Base-by-base conservation (phyloP, 345 rosid genomes). In the Leavenworthia alabamica region DNA sequence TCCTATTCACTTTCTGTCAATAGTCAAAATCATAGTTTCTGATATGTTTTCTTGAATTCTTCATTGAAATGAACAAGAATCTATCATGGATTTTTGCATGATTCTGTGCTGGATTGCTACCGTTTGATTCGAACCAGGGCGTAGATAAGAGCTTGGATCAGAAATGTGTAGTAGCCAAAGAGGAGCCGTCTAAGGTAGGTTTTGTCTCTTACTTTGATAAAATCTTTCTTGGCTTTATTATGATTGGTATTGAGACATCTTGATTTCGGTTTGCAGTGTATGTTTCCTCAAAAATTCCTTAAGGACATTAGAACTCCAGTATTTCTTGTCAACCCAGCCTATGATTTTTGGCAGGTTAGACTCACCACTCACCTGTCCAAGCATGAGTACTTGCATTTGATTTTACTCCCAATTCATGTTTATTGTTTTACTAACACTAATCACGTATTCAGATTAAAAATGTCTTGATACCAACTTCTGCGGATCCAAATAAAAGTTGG, bases 291-390 rank as follows among this genome's bases (percentile, higher is more conserved):
- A 48, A 79, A 84, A 36, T 69, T 86, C 44, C 40, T 83, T 8
- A 79, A 78, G 71, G 73, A 74, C 52, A 70, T 76, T 46, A 81
- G 14, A 70, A 92, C 90, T 13, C 90, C 93, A 0, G 46, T 89
- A 14, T 89, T 92, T 77, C 56, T 89, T 53, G 81, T 89, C 76
- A 82, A 89, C 35, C 78, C 96, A 35, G 87, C 95, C 45, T 86
- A 89, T 67, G 98, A 89, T 64, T 81, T 54, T 75, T 92, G 98
- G 98, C 98, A 92, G 86, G 98, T 92, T 73, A 70, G 48, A 27
- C 42, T 56, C 49, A 49, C 6, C 16, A 56, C 8, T 13, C 40
- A 39, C 11, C n/a, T n/a, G n/a, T n/a, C 22, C 22, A 20, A 20
- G 22, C 22, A 47, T 39, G 8, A 47, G 0, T 1, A 53, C 39